Evolutionary conservation across 2,329 filamentous ascomycete genomes (phyloP), one percentile per base, ranked within the genome.

Genomic region (Botrytis deweyae): DNA sequence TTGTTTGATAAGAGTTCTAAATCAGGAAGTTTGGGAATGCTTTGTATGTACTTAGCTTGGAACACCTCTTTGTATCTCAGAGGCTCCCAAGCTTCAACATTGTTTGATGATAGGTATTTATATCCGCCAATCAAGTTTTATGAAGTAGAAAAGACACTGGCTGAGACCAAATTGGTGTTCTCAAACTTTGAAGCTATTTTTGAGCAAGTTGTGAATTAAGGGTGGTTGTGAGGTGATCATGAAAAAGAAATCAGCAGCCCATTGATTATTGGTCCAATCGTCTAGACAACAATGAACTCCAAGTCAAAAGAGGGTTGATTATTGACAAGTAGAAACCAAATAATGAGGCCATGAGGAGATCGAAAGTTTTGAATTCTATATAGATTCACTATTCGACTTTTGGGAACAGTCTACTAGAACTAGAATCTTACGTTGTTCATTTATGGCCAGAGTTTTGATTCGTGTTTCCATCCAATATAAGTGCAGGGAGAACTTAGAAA

Each of bases 1-100:
- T 69, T 69, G 66, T 58, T 33, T 42, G 66, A 58, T 10, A 22
- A 58, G 66, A 16, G 1, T 58, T 69, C 66, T 69, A 69, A 44
- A 69, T 58, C 44, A 59, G 55, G 65, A 33, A 25, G 49, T 44
- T 68, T 58, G 66, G 44, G 36, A 44, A 58, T 69, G 66, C 38
- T 69, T 68, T 68, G 38, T 58, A 33, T 44, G 38, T 42, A 16
- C 25, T 69, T 14, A 58, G 49, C 52, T 58, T 58, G 49, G 29
- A 58, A 25, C 52, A 33, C 18, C 18, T 40, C 36, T 63, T 63
- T 62, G 36, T 38, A 25, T n/a, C 59, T 25, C 29, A 18, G 58
- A 68, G 14, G 25, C 6, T 68, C 20, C 33, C 2, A 12, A 22
- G 65, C 36, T 40, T 40, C 36, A 55, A 40, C 25, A 29, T 20